Conservation (phyloP, 768 basidiomycete genomes). For the Agaricus bisporus region DNA sequence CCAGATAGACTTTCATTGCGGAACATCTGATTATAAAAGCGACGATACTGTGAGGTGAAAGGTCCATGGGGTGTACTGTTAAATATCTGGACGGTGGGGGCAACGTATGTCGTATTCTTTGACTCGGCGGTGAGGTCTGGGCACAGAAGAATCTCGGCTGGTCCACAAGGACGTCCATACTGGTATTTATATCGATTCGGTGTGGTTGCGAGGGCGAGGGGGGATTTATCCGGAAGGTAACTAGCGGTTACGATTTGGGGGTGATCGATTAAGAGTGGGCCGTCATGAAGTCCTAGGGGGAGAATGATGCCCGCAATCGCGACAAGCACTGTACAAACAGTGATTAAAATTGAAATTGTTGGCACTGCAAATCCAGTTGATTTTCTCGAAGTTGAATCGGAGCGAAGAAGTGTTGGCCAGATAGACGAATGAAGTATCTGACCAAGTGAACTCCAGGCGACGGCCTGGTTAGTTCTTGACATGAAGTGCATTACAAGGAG, state of each 20-base stretch:
- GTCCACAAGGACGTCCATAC: constrained; percentile 4
- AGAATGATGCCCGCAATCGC: background rate
- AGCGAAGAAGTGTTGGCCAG: constrained; percentile 16
- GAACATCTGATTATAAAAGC: background rate
- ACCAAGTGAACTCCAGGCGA: constrained; percentile 16
- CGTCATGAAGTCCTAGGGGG: background rate
- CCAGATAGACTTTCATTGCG: background rate
- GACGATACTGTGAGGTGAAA: background rate
- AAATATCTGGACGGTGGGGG: background rate
- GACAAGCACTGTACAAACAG: background rate
- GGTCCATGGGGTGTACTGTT: constrained; percentile 1
- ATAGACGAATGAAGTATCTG: constrained; percentile 15
- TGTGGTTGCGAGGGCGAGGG: constrained; percentile 16
- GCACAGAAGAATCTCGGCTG: background rate
- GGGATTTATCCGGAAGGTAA: constrained; percentile 15
- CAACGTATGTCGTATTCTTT: background rate
- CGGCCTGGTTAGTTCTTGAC: constrained; percentile 12
- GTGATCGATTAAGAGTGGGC: background rate
- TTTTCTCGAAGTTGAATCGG: constrained; percentile 3
- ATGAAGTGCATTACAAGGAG: constrained; percentile 15
- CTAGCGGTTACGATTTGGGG: background rate
- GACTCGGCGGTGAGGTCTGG: background rate
- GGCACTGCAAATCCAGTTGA: constrained; percentile 5
- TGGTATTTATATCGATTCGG: constrained; percentile 9
- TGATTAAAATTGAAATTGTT: background rate